These are phyloP conservation scores for Podospora pseudopauciseta DNA, from an alignment of 495 filamentous ascomycete genomes.

Conservation along the genomic window DNA sequence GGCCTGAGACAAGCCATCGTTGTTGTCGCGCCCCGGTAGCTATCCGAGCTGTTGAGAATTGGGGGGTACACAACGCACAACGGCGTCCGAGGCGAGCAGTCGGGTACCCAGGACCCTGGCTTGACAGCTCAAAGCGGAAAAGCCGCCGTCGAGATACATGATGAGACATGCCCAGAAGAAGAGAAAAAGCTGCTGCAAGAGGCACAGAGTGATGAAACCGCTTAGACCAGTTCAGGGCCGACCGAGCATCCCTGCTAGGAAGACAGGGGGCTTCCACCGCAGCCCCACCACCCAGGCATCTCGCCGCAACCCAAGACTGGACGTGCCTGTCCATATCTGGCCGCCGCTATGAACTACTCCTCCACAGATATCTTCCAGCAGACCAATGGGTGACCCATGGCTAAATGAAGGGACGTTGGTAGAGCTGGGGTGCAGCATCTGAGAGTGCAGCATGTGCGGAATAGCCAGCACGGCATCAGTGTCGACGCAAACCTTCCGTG, in stretches of 20 bases:
- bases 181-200: constrained; percentile 30
- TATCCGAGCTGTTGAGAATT: neutral
- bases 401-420: constrained; percentile 30
- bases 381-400: constrained; percentile 27
- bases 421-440: constrained; percentile 28
- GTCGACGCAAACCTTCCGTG: constrained; percentile 9
- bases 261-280: constrained; percentile 19
- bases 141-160: constrained; percentile 18
- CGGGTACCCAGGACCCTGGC: constrained; percentile 15
- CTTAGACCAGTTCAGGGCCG: constrained; percentile 26
- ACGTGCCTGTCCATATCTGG: constrained; percentile 26
- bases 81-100: neutral
- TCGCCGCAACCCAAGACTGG: constrained; percentile 18
- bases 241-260: constrained; percentile 22
- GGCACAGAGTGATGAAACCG: constrained; percentile 36
- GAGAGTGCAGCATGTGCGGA: constrained; percentile 18
- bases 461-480: constrained; percentile 14
- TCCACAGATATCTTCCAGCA: constrained; percentile 18
- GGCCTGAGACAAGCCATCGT: constrained; percentile 26
- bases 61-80: constrained; percentile 2
- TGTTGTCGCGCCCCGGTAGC: constrained; percentile 21
- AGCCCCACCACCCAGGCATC: constrained; percentile 25
- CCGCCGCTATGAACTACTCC: constrained; percentile 19
- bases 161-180: constrained; percentile 25
- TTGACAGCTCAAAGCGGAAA: constrained; percentile 18